Evolutionary conservation across 306 rosid species (phyloP), one percentile per base, ranked within the genome.

Genomic region (Citrullus mucosospermus): DNA sequence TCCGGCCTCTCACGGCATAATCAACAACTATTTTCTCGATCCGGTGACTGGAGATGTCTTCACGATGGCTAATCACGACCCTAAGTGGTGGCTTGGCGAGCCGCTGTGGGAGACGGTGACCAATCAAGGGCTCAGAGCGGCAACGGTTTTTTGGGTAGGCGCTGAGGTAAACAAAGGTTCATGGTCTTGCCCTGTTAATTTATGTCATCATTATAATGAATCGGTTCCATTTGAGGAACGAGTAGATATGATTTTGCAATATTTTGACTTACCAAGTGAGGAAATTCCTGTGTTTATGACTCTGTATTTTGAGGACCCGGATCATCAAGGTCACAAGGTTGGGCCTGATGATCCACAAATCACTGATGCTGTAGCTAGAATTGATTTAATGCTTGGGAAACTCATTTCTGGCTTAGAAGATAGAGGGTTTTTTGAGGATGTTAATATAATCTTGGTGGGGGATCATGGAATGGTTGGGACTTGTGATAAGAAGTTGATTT

Each of bases 391-490:
- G 97, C 90, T 95, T 25, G 99, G 99, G 39, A 92, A 87, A 81
- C 82, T 95, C 83, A 95, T 95, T 83, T 50, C 55, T 2, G 99
- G 99, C 30, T 87, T 95, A 67, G 98, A 96, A 82, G 71, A 87
- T 56, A 83, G 93, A 85, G 97, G 97, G 25, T 75, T 92, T 43
- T 95, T 92, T 78, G 96, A 96, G 66, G 99, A 96, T 89, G 99
- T 96, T 66, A 80, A 22, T 67, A 55, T 96, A 39, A 91, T 96
- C 69, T 81, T 96, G 89, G 89, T 96, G 6, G 99, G 99, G 62
- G 99, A 96, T 85, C 99, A 96, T 88, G 99, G 99, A 46, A 96
- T 96, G 99, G 99, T 96, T 83, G 97, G 98, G 68, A 92, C 98
- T 1, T 96, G 99, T 62, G 99, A 96, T 81, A 88, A 91, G 51